Evolutionary conservation across 2,329 filamentous ascomycete genomes (phyloP).

Genomic region (Fusarium sp.): DNA sequence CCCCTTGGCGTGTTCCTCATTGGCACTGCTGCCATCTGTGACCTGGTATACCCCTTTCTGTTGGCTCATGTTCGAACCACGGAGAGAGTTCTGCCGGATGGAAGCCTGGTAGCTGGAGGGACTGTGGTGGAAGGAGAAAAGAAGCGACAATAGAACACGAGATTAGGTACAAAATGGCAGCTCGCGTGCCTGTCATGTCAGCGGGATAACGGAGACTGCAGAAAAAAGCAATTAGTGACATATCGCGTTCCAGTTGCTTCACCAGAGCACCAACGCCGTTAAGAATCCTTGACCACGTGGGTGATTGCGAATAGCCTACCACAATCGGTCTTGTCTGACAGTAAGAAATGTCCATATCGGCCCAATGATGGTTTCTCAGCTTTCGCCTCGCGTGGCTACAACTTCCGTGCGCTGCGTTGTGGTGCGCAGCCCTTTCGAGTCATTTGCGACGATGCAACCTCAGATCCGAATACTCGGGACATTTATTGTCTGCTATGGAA

Average conservation of each 20-base stretch:
- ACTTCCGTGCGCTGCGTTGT: neutral
- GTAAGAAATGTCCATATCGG: neutral
- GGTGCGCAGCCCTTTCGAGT: neutral
- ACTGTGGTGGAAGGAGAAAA: slow-evolving; percentile 22
- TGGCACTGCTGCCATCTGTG: slow-evolving; percentile 54
- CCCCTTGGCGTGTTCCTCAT: slow-evolving; percentile 57
- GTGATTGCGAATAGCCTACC: neutral
- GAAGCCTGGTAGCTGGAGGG: slow-evolving; percentile 48
- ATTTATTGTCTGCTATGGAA: neutral
- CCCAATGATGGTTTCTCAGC: neutral
- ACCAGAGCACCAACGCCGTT: neutral
- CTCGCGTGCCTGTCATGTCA: slow-evolving; percentile 1
- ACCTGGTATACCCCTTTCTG: slow-evolving; percentile 58
- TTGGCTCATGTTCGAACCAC: slow-evolving; percentile 54
- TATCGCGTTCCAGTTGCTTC: slow-evolving; percentile 7
- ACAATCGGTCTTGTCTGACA: neutral
- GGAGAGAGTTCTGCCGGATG: slow-evolving; percentile 53
- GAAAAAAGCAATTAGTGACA: slow-evolving; percentile 16
- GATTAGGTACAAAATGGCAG: neutral
- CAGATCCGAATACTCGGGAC: slow-evolving; percentile 24
- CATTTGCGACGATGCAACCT: slow-evolving; percentile 25
- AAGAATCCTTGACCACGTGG: neutral
- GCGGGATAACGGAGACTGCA: neutral
- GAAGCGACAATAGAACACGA: slow-evolving; percentile 33
- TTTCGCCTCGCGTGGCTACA: neutral